phyloP scores from a whole-genome alignment of 345 rosid genomes.

The Lepidium didymum region DNA sequence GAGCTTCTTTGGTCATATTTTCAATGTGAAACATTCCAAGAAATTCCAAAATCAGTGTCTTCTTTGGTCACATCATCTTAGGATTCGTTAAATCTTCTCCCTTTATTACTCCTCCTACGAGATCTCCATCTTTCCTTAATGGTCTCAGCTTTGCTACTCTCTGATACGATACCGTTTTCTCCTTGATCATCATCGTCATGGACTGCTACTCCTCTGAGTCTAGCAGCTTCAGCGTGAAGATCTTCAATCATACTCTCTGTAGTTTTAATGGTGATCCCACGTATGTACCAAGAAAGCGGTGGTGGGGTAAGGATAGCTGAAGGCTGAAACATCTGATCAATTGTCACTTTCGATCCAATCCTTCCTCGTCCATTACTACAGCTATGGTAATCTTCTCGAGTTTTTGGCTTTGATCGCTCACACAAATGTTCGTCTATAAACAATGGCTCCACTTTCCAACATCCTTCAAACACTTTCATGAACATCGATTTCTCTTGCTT shows the following conservation, averaged over 20 bases:
- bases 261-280: constrained; percentile 76
- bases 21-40: neutral
- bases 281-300: constrained; percentile 86
- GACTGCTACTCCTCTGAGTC: constrained; percentile 18
- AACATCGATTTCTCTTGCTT: constrained; percentile 69
- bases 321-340: constrained; percentile 88
- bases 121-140: constrained; percentile 24
- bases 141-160: neutral
- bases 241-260: constrained; percentile 75
- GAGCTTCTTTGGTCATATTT: neutral
- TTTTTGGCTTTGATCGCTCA: constrained; percentile 42
- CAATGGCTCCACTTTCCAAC: constrained; percentile 74
- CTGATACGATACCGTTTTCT: neutral
- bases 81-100: constrained; percentile 1
- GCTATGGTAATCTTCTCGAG: constrained; percentile 53
- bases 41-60: neutral
- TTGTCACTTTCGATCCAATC: constrained; percentile 64
- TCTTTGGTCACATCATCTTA: neutral
- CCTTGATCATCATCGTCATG: neutral
- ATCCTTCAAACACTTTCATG: constrained; percentile 84
- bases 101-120: neutral
- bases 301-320: constrained; percentile 71
- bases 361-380: constrained; percentile 77
- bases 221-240: constrained; percentile 31
- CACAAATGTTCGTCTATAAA: constrained; percentile 67